These are phyloP conservation scores for Zoysia pacifica DNA, from an alignment of 176 grass and related monocot genomes.

Conservation along the genomic window DNA sequence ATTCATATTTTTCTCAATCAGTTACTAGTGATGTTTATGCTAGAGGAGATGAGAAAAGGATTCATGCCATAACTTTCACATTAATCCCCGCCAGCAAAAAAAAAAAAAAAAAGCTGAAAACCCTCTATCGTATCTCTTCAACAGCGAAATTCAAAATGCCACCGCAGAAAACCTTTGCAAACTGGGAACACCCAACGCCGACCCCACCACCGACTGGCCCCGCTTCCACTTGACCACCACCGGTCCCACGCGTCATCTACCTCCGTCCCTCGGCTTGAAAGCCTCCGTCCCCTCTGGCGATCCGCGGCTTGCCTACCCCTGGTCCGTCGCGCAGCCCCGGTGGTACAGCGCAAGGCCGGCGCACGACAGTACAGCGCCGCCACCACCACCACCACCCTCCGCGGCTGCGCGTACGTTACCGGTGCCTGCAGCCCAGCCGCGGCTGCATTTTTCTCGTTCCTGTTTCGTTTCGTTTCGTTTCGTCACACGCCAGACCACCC, in stretches of 20 bases:
- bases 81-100: too few species aligned
- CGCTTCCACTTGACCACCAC: fast-evolving
- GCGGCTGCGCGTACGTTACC: slow-evolving; percentile 32
- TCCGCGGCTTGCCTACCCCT: not conserved
- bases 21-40: too few species aligned
- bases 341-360: not conserved
- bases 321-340: not conserved
- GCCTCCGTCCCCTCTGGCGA: not conserved
- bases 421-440: not conserved
- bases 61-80: not conserved
- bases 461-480: slow-evolving; percentile 27
- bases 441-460: slow-evolving; percentile 13
- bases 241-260: slow-evolving; percentile 23
- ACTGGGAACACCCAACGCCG: not conserved
- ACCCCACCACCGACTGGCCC: not conserved
- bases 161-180: slow-evolving; percentile 3
- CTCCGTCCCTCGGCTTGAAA: not conserved
- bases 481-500: slow-evolving; percentile 20
- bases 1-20: too few species aligned
- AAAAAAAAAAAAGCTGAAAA: not conserved
- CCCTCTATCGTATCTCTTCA: not conserved
- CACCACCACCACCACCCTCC: not conserved
- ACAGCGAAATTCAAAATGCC: slow-evolving; percentile 23
- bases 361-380: not conserved
- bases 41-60: not conserved